Percentiles rank a stretch among this genome's conserved stretches.
Evolutionary conservation across 768 basidiomycete genomes (phyloP).

Genomic region (Boletus vermiculosoides): DNA sequence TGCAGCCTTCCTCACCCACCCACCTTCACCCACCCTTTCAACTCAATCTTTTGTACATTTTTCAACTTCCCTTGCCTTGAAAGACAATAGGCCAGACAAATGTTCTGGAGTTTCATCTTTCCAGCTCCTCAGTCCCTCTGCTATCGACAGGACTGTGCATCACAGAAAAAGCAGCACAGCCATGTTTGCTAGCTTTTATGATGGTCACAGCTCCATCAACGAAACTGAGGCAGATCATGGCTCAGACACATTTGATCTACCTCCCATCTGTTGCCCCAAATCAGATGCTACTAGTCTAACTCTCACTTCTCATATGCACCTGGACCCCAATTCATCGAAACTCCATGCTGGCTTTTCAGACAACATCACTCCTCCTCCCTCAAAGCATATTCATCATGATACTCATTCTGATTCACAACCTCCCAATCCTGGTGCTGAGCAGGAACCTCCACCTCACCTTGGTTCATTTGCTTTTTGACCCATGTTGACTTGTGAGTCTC

Average conservation of each 20-base stretch:
- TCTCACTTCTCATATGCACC: slow-evolving; percentile 37
- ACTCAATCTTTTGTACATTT: slow-evolving; percentile 62
- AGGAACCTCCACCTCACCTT: slow-evolving; percentile 51
- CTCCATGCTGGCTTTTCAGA: slow-evolving; percentile 33
- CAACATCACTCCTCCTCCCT: slow-evolving; percentile 11
- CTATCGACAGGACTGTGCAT: slow-evolving; percentile 37
- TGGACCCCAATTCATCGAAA: slow-evolving; percentile 38
- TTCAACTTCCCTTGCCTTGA: slow-evolving; percentile 51
- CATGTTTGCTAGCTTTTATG: slow-evolving; percentile 46
- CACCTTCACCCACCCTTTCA: slow-evolving; percentile 79
- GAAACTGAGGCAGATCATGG: slow-evolving; percentile 52
- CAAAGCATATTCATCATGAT: slow-evolving; percentile 24
- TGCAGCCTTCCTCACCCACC: slow-evolving; percentile 40
- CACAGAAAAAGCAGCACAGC: slow-evolving; percentile 56
- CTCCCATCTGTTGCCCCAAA: slow-evolving; percentile 35
- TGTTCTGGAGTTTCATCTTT: slow-evolving; percentile 52
- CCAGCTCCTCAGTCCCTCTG: slow-evolving; percentile 45
- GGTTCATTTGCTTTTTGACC: slow-evolving; percentile 73
- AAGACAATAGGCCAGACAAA: slow-evolving; percentile 67
- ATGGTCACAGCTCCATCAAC: slow-evolving; percentile 36
- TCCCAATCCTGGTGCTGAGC: slow-evolving; percentile 26
- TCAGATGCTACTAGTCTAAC: slow-evolving; percentile 36
- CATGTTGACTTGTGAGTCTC: slow-evolving; percentile 74
- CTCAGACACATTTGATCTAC: slow-evolving; percentile 27
- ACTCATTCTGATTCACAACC: slow-evolving; percentile 22